Evolutionary conservation across 306 rosid species (phyloP), one percentile per base, ranked within the genome.

Genomic region (Macrotyloma uniflorum): DNA sequence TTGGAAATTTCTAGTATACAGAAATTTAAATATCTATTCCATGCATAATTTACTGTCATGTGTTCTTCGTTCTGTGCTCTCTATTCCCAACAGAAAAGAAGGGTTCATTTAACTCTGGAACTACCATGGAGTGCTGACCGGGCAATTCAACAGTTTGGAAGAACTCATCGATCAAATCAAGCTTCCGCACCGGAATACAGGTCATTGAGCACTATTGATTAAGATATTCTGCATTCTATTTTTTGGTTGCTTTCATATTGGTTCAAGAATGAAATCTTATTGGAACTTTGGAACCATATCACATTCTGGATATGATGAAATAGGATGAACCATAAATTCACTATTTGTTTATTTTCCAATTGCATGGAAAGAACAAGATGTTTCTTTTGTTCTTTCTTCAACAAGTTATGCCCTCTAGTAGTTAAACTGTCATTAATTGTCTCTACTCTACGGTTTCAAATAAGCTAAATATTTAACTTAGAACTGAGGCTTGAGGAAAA

Each of bases 101-200:
- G 99, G 83, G 98, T 95, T 68, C 99, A 95, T 86, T 86, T 95
- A 69, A 95, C 99, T 67, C 85, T 95, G 47, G 99, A 95, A 78
- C 98, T 95, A 80, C 99, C 99, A 38, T 95, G 99, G 99, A 95
- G 99, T 88, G 99, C 99, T 75, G 99, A 95, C 81, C 87, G 99
- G 74, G 99, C 99, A 33, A 95, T 95, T 75, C 99, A 95, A 85
- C 99, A 95, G 85, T 95, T 95, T 81, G 99, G 99, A 89, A 90
- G 99, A 87, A 95, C 99, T 72, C 99, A 95, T 83, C 88, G 99
- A 40, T 95, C 99, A 30, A 95, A 95, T 88, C 99, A 95, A 87
- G 96, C 99, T 75, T 95, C 98, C 8, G 99, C 99, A 46, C 99
- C 99, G 5, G 93, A 93, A 77, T 95, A 95, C 86, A 93, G 99